These are phyloP conservation scores for Gardenia jasminoides DNA, from an alignment of 257 asterid species.

Conservation along the genomic window DNA sequence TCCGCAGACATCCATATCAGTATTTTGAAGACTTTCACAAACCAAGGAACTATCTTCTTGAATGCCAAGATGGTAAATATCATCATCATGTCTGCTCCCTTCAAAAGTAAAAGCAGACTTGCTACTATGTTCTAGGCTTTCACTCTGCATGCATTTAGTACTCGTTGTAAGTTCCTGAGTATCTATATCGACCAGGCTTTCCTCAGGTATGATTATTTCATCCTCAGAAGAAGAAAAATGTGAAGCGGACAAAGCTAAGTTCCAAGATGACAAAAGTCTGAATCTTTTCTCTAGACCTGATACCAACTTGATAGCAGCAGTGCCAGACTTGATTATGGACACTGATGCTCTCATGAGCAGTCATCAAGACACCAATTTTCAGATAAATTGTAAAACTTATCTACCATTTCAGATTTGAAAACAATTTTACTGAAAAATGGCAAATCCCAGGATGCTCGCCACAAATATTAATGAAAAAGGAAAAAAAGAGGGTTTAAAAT, in stretches of 20 bases:
- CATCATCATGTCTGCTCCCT: not conserved
- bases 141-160: not conserved
- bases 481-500: no score
- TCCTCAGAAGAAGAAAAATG: conserved; percentile 5
- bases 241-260: not conserved
- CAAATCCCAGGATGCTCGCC: not conserved
- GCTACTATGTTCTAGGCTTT: not conserved
- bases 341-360: conserved; percentile 17
- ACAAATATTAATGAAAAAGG: no score
- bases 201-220: not conserved
- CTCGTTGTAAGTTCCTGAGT: not conserved
- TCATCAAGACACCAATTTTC: not conserved
- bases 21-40: not conserved
- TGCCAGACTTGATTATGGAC: conserved; percentile 10
- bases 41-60: not conserved
- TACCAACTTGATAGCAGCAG: conserved; percentile 4
- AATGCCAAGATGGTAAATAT: not conserved
- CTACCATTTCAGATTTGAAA: no score
- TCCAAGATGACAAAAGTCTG: conserved; percentile 9
- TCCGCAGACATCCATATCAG: not conserved
- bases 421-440: not conserved
- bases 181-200: not conserved
- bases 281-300: not conserved
- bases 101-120: not conserved
- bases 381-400: not conserved